These are phyloP conservation scores for Penicillium sp. DNA, from an alignment of 2,329 filamentous ascomycete species.

Conservation along the genomic window DNA sequence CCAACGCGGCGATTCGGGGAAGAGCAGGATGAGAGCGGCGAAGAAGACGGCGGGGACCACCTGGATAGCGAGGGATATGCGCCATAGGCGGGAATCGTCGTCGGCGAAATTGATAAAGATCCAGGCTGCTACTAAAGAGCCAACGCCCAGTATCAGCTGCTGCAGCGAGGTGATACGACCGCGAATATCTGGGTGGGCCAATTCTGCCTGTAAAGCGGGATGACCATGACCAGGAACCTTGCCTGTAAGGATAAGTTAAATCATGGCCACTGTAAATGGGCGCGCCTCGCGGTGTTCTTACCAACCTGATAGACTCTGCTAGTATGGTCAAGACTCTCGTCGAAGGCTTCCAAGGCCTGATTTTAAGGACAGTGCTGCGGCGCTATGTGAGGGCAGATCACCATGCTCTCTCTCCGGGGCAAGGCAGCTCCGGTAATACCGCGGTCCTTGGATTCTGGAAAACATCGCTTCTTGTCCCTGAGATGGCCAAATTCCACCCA, in stretches of 20 bases:
- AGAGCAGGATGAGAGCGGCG: constrained; percentile 66
- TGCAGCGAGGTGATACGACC: constrained; percentile 73
- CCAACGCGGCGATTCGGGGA: constrained; percentile 73
- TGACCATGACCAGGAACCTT: constrained; percentile 57
- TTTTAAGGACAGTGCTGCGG: not conserved
- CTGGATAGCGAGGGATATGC: constrained; percentile 67
- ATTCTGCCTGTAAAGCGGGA: constrained; percentile 77
- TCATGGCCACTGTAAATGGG: not conserved
- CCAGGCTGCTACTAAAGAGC: constrained; percentile 71
- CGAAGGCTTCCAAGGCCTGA: too few relatives aligned
- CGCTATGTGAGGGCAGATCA: not conserved
- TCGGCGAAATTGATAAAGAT: constrained; percentile 56
- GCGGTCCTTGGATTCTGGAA: not conserved
- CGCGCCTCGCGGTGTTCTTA: too few relatives aligned
- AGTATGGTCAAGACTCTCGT: too few relatives aligned
- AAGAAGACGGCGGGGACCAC: constrained; percentile 65
- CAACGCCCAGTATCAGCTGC: constrained; percentile 79
- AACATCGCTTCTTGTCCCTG: too few relatives aligned
- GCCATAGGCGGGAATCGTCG: constrained; percentile 57
- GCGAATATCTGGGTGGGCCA: constrained; percentile 74
- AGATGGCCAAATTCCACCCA: too few relatives aligned
- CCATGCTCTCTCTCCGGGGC: not conserved
- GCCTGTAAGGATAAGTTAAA: not conserved
- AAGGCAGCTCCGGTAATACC: not conserved
- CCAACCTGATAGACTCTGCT: not conserved